A percentile compares a stretch with the other conserved stretches of the same genome.
phyloP scores from a whole-genome alignment of 129 eudicot species.

The Rutidosis leptorrhynchoides region DNA sequence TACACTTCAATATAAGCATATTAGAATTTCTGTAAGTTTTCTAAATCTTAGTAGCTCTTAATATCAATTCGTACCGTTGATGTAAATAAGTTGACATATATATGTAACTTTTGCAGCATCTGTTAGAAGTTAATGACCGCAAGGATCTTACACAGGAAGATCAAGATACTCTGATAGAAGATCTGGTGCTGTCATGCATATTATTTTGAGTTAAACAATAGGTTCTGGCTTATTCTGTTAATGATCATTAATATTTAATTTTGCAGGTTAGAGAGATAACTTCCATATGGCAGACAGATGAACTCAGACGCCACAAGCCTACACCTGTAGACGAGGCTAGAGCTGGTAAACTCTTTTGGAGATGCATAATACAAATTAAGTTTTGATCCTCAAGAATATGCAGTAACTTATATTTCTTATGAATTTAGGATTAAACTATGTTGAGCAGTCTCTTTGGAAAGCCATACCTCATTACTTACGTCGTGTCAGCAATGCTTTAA shows the following conservation, averaged over 20 bases:
- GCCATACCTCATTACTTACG: slow-evolving; percentile 96
- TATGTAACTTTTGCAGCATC: slow-evolving; percentile 56
- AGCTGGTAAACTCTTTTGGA: slow-evolving; percentile 55
- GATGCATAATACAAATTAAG: not conserved
- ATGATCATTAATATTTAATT: slow-evolving; percentile 17
- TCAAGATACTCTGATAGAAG: slow-evolving; percentile 88
- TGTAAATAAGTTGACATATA: not conserved
- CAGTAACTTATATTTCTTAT: slow-evolving; percentile 17
- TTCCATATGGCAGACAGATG: slow-evolving; percentile 99
- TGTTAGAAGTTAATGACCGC: slow-evolving; percentile 77
- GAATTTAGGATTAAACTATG: slow-evolving; percentile 68
- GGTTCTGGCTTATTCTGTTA: not conserved
- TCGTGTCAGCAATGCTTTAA: slow-evolving; percentile 94
- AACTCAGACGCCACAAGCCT: slow-evolving; percentile 93
- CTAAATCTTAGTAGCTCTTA: not conserved
- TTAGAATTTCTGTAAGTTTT: slow-evolving; percentile 79
- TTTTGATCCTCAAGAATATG: slow-evolving; percentile 1
- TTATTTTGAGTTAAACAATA: not conserved
- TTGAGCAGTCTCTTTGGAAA: slow-evolving; percentile 97
- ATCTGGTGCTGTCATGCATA: slow-evolving; percentile 58
- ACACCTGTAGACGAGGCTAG: slow-evolving; percentile 98
- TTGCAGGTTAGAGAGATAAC: slow-evolving; percentile 93
- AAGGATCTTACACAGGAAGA: slow-evolving; percentile 87
- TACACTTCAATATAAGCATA: slow-evolving; percentile 86
- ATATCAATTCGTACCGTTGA: not conserved